Conservation (phyloP, 1,139 yeast species). For the Candida smagusa region DNA sequence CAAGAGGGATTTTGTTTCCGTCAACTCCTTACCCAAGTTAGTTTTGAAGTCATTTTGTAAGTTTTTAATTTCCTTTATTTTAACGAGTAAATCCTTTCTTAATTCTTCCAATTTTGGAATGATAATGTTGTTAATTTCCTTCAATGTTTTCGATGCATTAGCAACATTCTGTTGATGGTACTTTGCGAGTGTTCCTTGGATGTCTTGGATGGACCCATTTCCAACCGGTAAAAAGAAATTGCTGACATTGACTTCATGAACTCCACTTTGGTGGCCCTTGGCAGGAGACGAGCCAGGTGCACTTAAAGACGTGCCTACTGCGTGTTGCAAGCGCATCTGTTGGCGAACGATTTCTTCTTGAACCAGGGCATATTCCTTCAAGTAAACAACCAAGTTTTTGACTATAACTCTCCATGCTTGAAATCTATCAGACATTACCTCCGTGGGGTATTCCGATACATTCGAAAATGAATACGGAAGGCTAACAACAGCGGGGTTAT, state of each 20-base stretch:
- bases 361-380: slow-evolving; percentile 76
- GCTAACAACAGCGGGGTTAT: slow-evolving; percentile 37
- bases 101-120: slow-evolving; percentile 86
- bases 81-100: slow-evolving; percentile 74
- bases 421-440: slow-evolving; percentile 77
- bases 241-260: slow-evolving; percentile 34
- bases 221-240: slow-evolving; percentile 70
- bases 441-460: slow-evolving; percentile 64
- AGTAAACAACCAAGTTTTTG: slow-evolving; percentile 68
- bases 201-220: slow-evolving; percentile 76
- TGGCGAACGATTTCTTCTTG: slow-evolving; percentile 87
- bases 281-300: slow-evolving; percentile 15
- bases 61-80: slow-evolving; percentile 82
- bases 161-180: slow-evolving; percentile 74
- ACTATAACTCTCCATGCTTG: slow-evolving; percentile 83
- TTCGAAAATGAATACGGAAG: slow-evolving; percentile 35
- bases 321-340: slow-evolving; percentile 76
- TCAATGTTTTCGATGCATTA: slow-evolving; percentile 62
- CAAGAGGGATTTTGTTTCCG: slow-evolving; percentile 56
- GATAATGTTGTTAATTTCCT: slow-evolving; percentile 64
- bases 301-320: slow-evolving; percentile 46
- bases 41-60: slow-evolving; percentile 81
- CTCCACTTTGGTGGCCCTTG: slow-evolving; percentile 11
- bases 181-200: slow-evolving; percentile 70
- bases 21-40: slow-evolving; percentile 64